phyloP scores from a whole-genome alignment of 2,329 filamentous ascomycete species.

The Aureobasidium sp. region DNA sequence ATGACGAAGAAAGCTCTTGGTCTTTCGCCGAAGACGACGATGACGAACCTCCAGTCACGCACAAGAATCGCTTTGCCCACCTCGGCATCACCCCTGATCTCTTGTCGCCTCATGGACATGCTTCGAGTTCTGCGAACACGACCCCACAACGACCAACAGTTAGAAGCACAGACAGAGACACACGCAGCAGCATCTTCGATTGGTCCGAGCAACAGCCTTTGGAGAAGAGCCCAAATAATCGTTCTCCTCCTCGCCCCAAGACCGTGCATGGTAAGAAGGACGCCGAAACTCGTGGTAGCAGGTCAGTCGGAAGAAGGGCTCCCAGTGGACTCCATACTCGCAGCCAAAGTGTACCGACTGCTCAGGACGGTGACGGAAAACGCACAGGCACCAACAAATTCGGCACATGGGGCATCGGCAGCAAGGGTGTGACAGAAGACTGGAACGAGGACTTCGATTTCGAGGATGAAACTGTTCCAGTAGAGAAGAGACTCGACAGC shows the following conservation, averaged over 20 bases:
- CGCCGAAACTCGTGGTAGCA: slow-evolving; percentile 60
- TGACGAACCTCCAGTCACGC: background rate
- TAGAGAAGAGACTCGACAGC: slow-evolving; percentile 36
- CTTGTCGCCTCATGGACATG: slow-evolving; percentile 17
- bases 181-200: slow-evolving; percentile 64
- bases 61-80: slow-evolving; percentile 6
- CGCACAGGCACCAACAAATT: slow-evolving; percentile 61
- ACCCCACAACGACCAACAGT: slow-evolving; percentile 30
- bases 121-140: slow-evolving; percentile 25
- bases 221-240: slow-evolving; percentile 53
- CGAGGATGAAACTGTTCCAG: slow-evolving; percentile 35
- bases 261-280: slow-evolving; percentile 72
- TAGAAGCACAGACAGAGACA: slow-evolving; percentile 32
- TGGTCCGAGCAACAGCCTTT: slow-evolving; percentile 61
- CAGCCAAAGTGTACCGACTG: slow-evolving; percentile 71
- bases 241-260: slow-evolving; percentile 56
- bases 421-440: slow-evolving; percentile 72
- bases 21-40: slow-evolving; percentile 28
- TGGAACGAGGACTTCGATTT: slow-evolving; percentile 91
- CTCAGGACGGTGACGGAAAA: slow-evolving; percentile 48
- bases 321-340: slow-evolving; percentile 64
- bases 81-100: slow-evolving; percentile 5
- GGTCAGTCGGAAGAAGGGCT: slow-evolving; percentile 56
- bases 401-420: slow-evolving; percentile 73
- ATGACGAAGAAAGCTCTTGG: slow-evolving; percentile 25